phyloP scores from a whole-genome alignment of 257 asterid species.

The Scutellaria barbata region DNA sequence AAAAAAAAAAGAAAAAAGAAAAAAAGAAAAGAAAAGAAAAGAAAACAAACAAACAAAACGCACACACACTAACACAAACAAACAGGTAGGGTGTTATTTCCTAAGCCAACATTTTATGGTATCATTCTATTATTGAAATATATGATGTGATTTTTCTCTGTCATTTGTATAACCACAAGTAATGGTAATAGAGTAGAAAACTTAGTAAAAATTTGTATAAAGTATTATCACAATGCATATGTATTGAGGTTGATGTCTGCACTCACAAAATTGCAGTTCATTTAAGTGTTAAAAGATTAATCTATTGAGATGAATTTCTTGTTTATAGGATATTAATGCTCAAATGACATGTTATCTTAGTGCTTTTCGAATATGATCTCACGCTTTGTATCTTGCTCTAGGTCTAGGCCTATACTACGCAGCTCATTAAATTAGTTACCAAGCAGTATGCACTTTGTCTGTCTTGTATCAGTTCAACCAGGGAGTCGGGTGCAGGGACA shows the following conservation, averaged over 20 bases:
- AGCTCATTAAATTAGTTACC: not conserved
- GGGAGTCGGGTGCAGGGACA: not conserved
- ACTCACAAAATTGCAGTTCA: not conserved
- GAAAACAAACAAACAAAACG: no score
- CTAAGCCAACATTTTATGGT: not conserved
- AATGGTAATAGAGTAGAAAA: not conserved
- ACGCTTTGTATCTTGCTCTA: conserved; percentile 7
- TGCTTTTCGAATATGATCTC: not conserved
- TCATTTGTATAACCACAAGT: not conserved
- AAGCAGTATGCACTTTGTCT: not conserved
- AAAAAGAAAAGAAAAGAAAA: no score
- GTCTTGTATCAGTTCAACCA: not conserved
- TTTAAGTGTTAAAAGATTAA: not conserved
- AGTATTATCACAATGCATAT: not conserved
- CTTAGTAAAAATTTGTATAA: not conserved
- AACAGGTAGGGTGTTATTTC: not conserved
- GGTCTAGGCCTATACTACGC: not conserved
- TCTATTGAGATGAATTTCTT: not conserved
- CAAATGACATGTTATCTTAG: conserved; percentile 6
- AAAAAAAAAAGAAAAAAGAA: no score
- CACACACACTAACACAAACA: no score
- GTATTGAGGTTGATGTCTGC: not conserved
- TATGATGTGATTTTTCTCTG: not conserved
- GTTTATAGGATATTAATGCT: not conserved
- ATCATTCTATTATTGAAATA: not conserved